These are phyloP conservation scores for Eimeria mitis DNA, from an alignment of 169 alveolate species.

Conservation along the genomic window DNA sequence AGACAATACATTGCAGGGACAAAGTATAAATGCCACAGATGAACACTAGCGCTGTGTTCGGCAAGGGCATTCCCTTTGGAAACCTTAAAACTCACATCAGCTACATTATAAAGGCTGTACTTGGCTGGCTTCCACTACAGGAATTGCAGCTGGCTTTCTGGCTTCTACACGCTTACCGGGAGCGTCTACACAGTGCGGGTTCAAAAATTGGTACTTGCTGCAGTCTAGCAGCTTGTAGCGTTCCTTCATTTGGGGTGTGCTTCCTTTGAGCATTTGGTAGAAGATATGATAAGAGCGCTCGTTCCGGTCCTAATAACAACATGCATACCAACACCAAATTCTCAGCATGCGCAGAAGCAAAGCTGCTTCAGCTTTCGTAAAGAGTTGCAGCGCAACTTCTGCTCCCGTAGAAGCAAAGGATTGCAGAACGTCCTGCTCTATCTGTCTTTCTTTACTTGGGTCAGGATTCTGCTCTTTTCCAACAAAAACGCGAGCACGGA, in stretches of 20 bases:
- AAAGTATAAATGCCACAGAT: neutral
- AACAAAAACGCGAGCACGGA: slow-evolving; percentile 97
- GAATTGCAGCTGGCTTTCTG: too few relatives aligned
- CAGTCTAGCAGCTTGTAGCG: slow-evolving; percentile 88
- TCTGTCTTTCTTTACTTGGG: slow-evolving; percentile 83
- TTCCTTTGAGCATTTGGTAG: slow-evolving; percentile 97
- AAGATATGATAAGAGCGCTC: slow-evolving; percentile 98
- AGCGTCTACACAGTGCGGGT: slow-evolving; percentile 94
- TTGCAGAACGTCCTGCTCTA: slow-evolving; percentile 73
- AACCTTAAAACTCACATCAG: neutral
- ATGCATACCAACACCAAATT: neutral
- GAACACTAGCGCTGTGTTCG: neutral
- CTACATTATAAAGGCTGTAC: neutral
- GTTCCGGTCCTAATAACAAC: slow-evolving; percentile 77
- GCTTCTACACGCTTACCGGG: slow-evolving; percentile 73
- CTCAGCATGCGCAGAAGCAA: neutral
- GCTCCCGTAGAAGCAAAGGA: slow-evolving; percentile 37
- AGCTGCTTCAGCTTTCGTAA: neutral
- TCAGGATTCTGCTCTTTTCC: slow-evolving; percentile 98
- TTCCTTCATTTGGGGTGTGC: slow-evolving; percentile 88
- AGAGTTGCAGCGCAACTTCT: neutral
- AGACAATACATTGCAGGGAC: neutral
- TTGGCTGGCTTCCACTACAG: too few relatives aligned
- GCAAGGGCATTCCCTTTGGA: neutral
- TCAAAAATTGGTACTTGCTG: slow-evolving; percentile 88